phyloP scores from a whole-genome alignment of 345 rosid genomes.

The Acer saccharum region DNA sequence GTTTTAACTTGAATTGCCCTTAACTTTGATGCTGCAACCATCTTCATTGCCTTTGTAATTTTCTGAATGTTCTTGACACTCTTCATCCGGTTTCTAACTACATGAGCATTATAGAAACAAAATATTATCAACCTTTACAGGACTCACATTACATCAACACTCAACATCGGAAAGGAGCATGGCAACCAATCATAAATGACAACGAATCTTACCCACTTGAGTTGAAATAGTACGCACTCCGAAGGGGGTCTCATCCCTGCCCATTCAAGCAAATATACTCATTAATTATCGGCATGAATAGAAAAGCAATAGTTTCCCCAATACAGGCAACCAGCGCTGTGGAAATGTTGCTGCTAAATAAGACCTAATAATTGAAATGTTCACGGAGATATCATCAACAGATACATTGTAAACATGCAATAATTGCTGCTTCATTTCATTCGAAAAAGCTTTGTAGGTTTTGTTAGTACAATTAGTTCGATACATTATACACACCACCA shows the following conservation, averaged over 20 bases:
- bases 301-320: not conserved
- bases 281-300: conserved; percentile 1
- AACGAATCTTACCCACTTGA: conserved; percentile 73
- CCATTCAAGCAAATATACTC: conserved; percentile 25
- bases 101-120: conserved; percentile 27
- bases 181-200: not conserved
- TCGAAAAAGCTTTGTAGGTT: not conserved
- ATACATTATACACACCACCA: not conserved
- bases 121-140: conserved; percentile 8
- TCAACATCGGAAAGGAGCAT: not conserved
- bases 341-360: not conserved
- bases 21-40: conserved; percentile 99
- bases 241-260: conserved; percentile 74
- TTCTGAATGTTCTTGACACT: conserved; percentile 97
- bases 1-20: conserved; percentile 79
- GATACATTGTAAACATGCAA: not conserved
- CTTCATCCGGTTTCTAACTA: conserved; percentile 98
- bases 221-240: conserved; percentile 85
- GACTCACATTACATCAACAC: not conserved
- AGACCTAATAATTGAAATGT: not conserved
- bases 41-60: conserved; percentile 99
- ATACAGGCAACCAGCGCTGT: not conserved
- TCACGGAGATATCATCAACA: not conserved
- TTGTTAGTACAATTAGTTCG: not conserved
- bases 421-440: not conserved